Evolutionary conservation across 1,139 yeast species (phyloP).

Genomic region (Magnusiomyces tetraspermus): DNA sequence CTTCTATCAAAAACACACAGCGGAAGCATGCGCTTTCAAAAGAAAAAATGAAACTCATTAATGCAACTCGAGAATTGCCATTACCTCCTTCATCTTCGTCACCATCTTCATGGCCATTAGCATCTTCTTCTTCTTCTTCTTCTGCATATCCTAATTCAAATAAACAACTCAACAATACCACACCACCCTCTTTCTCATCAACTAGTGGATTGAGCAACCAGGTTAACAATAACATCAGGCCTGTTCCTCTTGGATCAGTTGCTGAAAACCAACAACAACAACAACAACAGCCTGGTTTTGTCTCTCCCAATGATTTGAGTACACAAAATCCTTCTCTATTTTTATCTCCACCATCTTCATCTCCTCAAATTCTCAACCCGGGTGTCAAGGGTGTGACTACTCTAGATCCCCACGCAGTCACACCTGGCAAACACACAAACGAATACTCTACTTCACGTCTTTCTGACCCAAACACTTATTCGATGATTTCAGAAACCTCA

Average conservation of each 20-base stretch:
- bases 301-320: background rate
- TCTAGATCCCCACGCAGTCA: no score
- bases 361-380: no score
- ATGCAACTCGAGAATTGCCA: conserved; percentile 4
- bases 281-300: background rate
- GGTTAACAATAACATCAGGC: no score
- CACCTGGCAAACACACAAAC: background rate
- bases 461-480: background rate
- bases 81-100: background rate
- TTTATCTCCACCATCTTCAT: no score
- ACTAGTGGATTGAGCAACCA: background rate
- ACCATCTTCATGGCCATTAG: no score
- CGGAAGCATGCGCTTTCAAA: background rate
- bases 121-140: no score
- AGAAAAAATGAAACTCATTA: conserved; percentile 1
- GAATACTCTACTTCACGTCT: background rate
- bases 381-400: no score
- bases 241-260: background rate
- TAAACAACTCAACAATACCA: no score
- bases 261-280: no score
- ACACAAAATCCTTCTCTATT: no score
- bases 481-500: background rate
- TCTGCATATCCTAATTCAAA: no score
- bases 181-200: background rate
- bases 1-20: background rate